Evolutionary conservation across 2,329 filamentous ascomycete genomes (phyloP).

Genomic region (Cladophialophora immunda): DNA sequence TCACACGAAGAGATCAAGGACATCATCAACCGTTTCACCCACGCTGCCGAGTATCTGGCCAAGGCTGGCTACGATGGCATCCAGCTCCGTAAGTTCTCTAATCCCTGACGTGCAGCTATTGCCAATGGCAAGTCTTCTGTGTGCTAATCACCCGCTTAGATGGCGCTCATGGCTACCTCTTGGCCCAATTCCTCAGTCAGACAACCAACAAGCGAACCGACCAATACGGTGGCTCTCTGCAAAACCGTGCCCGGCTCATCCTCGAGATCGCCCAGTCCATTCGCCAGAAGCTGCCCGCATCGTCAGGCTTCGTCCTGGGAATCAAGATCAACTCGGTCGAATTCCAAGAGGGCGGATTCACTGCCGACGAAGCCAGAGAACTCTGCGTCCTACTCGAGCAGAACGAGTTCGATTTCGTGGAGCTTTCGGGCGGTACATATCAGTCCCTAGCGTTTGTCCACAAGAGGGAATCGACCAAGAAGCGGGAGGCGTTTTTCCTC

Average conservation of each 20-base stretch:
- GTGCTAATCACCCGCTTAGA: conserved; percentile 39
- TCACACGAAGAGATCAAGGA: conserved; percentile 52
- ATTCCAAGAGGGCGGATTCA: conserved; percentile 57
- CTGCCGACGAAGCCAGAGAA: conserved; percentile 59
- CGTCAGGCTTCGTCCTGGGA: conserved; percentile 55
- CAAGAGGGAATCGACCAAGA: conserved; percentile 63
- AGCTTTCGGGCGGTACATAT: conserved; percentile 69
- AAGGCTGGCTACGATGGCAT: conserved; percentile 68
- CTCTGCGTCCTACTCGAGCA: conserved; percentile 50
- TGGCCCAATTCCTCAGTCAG: conserved; percentile 64
- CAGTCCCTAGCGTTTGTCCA: conserved; percentile 62
- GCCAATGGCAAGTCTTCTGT: neutral
- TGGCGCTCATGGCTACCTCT: conserved; percentile 66
- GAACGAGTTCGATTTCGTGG: conserved; percentile 58
- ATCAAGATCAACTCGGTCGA: conserved; percentile 68
- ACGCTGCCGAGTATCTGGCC: conserved; percentile 68
- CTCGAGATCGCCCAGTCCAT: conserved; percentile 59
- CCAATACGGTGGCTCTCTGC: conserved; percentile 70
- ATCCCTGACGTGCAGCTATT: neutral
- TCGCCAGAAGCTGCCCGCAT: conserved; percentile 31
- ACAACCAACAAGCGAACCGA: conserved; percentile 67
- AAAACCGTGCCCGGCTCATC: conserved; percentile 71
- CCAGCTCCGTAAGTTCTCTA: conserved; percentile 43
- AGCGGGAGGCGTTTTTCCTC: conserved; percentile 68
- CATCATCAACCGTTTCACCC: conserved; percentile 68